phyloP scores from a whole-genome alignment of 2,329 filamentous ascomycete species.

The Penicillium sp. region DNA sequence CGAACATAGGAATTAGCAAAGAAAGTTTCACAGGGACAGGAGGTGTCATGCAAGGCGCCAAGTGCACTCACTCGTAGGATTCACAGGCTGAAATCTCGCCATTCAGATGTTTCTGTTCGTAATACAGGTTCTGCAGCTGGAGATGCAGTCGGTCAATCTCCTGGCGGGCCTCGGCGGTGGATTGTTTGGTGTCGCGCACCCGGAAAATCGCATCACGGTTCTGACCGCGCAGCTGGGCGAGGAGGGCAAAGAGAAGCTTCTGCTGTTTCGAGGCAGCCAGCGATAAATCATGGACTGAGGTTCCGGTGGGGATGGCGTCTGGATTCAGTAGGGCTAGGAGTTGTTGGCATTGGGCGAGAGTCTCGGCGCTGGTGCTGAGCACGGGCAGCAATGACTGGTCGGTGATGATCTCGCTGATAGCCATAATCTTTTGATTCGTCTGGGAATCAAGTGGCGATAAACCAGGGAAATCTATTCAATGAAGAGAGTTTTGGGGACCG shows the following conservation, averaged over 20 bases:
- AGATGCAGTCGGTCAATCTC: conserved; percentile 91
- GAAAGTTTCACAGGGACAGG: not conserved
- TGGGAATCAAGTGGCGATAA: not conserved
- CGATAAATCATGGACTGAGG: conserved; percentile 52
- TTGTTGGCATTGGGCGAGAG: conserved; percentile 68
- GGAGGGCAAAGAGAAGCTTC: conserved; percentile 74
- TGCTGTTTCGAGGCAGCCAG: conserved; percentile 70
- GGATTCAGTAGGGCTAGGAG: conserved; percentile 58
- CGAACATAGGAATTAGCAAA: not conserved
- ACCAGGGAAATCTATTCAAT: not conserved
- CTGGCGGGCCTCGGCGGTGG: conserved; percentile 81
- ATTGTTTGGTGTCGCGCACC: conserved; percentile 80
- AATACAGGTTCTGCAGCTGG: conserved; percentile 92
- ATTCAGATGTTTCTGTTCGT: conserved; percentile 87
- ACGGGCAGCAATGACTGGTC: conserved; percentile 67
- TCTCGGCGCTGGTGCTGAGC: conserved; percentile 69
- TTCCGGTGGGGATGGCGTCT: conserved; percentile 40
- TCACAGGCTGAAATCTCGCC: conserved; percentile 90
- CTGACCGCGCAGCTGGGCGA: conserved; percentile 76
- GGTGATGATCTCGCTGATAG: conserved; percentile 59
- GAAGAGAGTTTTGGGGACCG: conserved; percentile 4
- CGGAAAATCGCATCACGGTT: conserved; percentile 79
- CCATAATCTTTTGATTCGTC: conserved; percentile 42
- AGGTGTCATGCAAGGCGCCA: not conserved
- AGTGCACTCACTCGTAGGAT: conserved; percentile 73